Evolutionary conservation across 306 rosid genomes (phyloP).

Genomic region (Prunus padus): DNA sequence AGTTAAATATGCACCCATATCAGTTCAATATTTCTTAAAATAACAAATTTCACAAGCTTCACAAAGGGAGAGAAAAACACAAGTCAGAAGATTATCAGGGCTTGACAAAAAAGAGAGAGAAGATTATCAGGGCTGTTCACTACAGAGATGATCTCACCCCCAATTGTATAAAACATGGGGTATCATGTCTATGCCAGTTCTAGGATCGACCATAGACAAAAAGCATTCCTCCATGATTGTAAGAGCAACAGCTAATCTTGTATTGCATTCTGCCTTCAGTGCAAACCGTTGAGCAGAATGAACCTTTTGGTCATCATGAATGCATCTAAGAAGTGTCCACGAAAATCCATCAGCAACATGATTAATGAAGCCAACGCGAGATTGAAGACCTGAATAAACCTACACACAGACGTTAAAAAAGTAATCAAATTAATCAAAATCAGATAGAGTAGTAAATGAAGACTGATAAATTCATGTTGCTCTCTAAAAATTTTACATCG

Average conservation of each 20-base stretch:
- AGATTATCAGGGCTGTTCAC: background rate
- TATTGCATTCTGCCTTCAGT: slow-evolving; percentile 89
- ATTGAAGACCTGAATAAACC: slow-evolving; percentile 78
- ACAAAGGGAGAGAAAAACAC: background rate
- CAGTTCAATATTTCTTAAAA: background rate
- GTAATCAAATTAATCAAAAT: slow-evolving; percentile 21
- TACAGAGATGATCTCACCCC: slow-evolving; percentile 65
- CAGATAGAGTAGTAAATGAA: background rate
- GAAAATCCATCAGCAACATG: slow-evolving; percentile 57
- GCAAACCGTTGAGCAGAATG: slow-evolving; percentile 87
- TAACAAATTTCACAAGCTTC: background rate
- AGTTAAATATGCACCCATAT: background rate
- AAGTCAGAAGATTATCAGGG: background rate
- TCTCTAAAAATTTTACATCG: background rate
- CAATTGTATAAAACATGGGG: slow-evolving; percentile 88
- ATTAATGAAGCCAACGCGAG: slow-evolving; percentile 69
- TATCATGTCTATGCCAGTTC: slow-evolving; percentile 98
- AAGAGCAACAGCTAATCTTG: slow-evolving; percentile 90
- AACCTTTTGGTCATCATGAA: slow-evolving; percentile 82
- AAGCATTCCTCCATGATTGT: slow-evolving; percentile 97
- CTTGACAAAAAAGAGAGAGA: background rate
- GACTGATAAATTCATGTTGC: slow-evolving; percentile 2
- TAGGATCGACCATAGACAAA: slow-evolving; percentile 88
- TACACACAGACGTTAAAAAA: slow-evolving; percentile 39
- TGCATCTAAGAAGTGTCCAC: slow-evolving; percentile 85